Conservation (phyloP, 169 alveolate species). For the Eimeria sp. region DNA sequence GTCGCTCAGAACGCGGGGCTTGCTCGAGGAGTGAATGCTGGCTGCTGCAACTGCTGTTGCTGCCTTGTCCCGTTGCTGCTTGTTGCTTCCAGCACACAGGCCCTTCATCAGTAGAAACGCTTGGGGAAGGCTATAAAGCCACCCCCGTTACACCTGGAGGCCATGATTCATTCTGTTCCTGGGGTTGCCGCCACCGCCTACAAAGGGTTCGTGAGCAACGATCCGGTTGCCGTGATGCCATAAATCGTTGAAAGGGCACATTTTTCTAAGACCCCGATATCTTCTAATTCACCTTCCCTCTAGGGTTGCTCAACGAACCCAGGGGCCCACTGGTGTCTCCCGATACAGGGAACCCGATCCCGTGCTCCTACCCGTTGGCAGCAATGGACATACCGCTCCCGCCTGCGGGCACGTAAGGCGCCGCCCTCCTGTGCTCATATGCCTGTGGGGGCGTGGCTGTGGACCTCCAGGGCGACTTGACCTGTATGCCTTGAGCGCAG, state of each 20-base stretch:
- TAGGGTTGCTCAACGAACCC: neutral
- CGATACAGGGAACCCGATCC: neutral
- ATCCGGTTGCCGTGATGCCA: neutral
- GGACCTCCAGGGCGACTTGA: neutral
- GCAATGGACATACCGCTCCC: neutral
- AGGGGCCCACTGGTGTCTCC: neutral
- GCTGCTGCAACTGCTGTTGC: neutral
- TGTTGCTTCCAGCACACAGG: neutral
- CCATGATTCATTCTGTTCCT: neutral
- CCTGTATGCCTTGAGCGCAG: neutral
- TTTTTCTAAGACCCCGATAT: neutral
- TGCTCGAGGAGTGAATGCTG: conserved; percentile 10
- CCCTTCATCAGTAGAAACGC: neutral
- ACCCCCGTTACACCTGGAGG: neutral
- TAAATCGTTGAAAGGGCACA: neutral
- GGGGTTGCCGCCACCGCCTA: neutral
- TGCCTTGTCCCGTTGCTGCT: neutral
- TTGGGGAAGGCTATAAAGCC: neutral
- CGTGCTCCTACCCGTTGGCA: neutral
- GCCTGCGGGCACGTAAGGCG: neutral
- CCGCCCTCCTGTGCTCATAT: neutral
- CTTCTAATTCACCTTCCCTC: neutral
- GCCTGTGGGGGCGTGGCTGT: neutral
- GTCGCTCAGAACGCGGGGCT: neutral
- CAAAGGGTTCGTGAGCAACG: neutral